phyloP scores from a whole-genome alignment of 176 grass and related monocot species.

The Bothriochloa decipiens region DNA sequence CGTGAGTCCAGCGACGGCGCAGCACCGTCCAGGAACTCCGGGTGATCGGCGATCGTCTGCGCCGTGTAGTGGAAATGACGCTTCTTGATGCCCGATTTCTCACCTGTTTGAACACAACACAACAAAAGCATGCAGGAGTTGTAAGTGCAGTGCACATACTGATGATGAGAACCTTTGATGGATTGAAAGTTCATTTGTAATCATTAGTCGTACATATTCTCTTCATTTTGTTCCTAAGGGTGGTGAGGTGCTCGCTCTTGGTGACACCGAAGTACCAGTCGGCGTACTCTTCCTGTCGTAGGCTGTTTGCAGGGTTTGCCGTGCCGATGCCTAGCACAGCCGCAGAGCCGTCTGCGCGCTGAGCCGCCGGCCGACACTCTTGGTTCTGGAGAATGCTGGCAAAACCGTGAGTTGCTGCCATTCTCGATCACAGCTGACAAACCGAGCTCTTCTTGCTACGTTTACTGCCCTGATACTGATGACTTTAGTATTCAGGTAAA shows the following conservation, averaged over 20 bases:
- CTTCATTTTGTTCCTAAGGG: slow-evolving; percentile 59
- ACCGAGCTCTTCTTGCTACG: too few relatives aligned
- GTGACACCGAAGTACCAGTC: slow-evolving; percentile 70
- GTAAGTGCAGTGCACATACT: too few relatives aligned
- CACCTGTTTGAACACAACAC: not conserved
- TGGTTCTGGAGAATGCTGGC: too few relatives aligned
- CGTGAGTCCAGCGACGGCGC: slow-evolving; percentile 36
- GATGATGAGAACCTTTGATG: too few relatives aligned
- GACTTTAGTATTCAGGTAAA: too few relatives aligned
- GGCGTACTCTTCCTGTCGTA: slow-evolving; percentile 56
- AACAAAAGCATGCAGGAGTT: too few relatives aligned
- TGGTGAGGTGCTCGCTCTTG: slow-evolving; percentile 55
- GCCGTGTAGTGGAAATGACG: slow-evolving; percentile 37
- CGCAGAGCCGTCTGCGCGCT: not conserved
- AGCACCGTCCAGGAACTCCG: slow-evolving; percentile 17
- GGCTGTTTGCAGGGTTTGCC: slow-evolving; percentile 49
- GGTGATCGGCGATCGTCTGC: slow-evolving; percentile 17
- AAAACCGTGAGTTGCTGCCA: too few relatives aligned
- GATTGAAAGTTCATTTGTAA: too few relatives aligned
- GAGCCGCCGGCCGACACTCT: not conserved
- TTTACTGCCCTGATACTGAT: too few relatives aligned
- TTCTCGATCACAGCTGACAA: not conserved
- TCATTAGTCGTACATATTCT: slow-evolving; percentile 51
- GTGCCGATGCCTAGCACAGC: slow-evolving; percentile 60
- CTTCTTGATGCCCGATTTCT: slow-evolving; percentile 38